These are phyloP conservation scores for Erigeron philadelphicus DNA, from an alignment of 140 eudicot genomes.

Conservation along the genomic window DNA sequence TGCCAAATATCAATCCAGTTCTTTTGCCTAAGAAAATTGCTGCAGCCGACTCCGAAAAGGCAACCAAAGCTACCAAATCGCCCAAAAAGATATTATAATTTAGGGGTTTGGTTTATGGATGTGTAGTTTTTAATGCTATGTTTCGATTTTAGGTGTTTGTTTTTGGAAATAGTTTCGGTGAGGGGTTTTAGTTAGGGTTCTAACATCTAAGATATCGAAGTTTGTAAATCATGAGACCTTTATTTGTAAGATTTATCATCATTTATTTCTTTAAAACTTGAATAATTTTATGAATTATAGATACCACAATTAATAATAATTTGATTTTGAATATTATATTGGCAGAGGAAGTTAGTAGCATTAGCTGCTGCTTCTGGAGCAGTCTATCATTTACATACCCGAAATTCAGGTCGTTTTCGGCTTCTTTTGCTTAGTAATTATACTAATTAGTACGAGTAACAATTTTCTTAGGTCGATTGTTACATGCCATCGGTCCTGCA, in stretches of 20 bases:
- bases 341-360: conserved; percentile 19
- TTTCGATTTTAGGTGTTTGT: too few relatives aligned
- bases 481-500: too few relatives aligned
- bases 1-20: background rate
- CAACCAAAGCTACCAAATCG: background rate
- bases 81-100: background rate
- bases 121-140: too few relatives aligned
- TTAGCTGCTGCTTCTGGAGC: conserved; percentile 45
- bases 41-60: background rate
- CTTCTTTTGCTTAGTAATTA: too few relatives aligned
- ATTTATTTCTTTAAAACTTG: background rate
- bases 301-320: too few relatives aligned
- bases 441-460: too few relatives aligned
- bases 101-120: too few relatives aligned
- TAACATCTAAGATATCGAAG: too few relatives aligned
- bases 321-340: too few relatives aligned
- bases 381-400: conserved; percentile 20
- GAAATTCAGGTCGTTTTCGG: conserved; percentile 34
- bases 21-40: background rate
- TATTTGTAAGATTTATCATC: conserved; percentile 22
- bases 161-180: too few relatives aligned
- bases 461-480: too few relatives aligned
- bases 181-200: conserved; percentile 33
- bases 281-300: too few relatives aligned
- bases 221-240: conserved; percentile 16